A percentile compares a stretch with the other conserved stretches of the same genome.
Evolutionary conservation across 2,329 filamentous ascomycete species (phyloP).

Genomic region (Dothistroma pini): DNA sequence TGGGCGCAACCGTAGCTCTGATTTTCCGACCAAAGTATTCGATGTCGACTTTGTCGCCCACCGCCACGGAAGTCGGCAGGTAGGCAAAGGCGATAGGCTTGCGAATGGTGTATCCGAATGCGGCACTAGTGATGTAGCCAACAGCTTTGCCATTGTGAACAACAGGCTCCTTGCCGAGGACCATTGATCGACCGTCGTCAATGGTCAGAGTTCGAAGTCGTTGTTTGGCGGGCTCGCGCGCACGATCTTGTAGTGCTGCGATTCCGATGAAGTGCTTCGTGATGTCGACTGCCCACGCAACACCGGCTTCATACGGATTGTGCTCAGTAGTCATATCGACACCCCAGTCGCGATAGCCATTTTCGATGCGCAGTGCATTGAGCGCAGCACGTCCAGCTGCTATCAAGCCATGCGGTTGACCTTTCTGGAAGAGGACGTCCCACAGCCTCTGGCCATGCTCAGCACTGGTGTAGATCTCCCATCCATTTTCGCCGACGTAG

Average conservation of each 20-base stretch:
- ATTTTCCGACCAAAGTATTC: constrained; percentile 59
- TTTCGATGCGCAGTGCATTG: constrained; percentile 57
- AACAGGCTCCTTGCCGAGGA: constrained; percentile 61
- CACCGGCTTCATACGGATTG: constrained; percentile 57
- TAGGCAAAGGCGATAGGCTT: constrained; percentile 60
- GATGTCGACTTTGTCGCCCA: constrained; percentile 54
- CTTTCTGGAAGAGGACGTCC: constrained; percentile 56
- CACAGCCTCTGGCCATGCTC: constrained; percentile 58
- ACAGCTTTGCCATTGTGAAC: constrained; percentile 46
- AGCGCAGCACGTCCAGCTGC: constrained; percentile 58
- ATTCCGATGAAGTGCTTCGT: constrained; percentile 54
- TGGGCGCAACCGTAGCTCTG: constrained; percentile 47
- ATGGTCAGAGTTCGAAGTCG: constrained; percentile 51
- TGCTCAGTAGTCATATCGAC: constrained; percentile 60
- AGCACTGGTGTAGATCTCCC: constrained; percentile 60
- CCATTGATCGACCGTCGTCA: constrained; percentile 54
- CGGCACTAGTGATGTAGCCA: constrained; percentile 60
- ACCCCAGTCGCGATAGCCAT: constrained; percentile 56
- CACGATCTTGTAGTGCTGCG: constrained; percentile 44
- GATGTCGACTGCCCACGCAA: constrained; percentile 49
- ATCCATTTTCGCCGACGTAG: constrained; percentile 59
- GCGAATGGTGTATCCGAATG: constrained; percentile 57
- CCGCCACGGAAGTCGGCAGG: constrained; percentile 46
- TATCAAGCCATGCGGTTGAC: constrained; percentile 53
- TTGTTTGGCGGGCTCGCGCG: constrained; percentile 36